Evolutionary conservation across 148 eudicot genomes (phyloP), one percentile per base, ranked within the genome.

Genomic region (Camellia sinensis): DNA sequence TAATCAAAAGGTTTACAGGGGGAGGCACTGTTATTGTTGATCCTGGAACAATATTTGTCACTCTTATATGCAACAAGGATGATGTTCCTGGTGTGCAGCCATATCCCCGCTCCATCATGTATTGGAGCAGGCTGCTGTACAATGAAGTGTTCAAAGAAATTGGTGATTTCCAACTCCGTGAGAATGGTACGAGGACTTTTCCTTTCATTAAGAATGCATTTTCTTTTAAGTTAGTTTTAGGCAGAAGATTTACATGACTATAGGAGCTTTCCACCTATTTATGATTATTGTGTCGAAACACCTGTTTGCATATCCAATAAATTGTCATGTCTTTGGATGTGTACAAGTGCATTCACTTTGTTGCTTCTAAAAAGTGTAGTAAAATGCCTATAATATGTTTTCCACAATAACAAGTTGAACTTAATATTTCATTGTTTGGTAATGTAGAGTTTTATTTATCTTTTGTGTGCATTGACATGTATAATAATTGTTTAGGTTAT

Each of bases 11-110:
- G 80, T 95, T 95, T 79, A 88, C 90, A 15, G 98, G 98, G 45
- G 97, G 98, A 73, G 99, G 99, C 67, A 95, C 99, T 68, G 97
- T 93, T 54, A 92, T 90, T 84, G 97, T 95, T 65, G 99, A 95
- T 89, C 83, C 84, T 48, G 90, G 89, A 67, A 95, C 99, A 69
- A 83, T 95, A 73, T 93, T 93, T 80, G 90, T 93, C 77, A 88
- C 97, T 40, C 89, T 91, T 84, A 95, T 95, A 85, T 95, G 99
- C 89, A 93, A 93, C 82, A 93, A 87, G 85, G 92, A 89, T 77
- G 97, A 84, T 69, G 86, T 95, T 77, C 86, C 94, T 57, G 87
- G 78, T 81, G 81, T 95, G 67, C 96, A 93, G 82, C 89, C 97
- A 62, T 95, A 92, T 84, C 97, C 99, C 29, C 93, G 82, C 29